A percentile compares a stretch with the other conserved stretches of the same genome.
phyloP scores from a whole-genome alignment of 140 eudicot genomes.

The Flaveria floridana region DNA sequence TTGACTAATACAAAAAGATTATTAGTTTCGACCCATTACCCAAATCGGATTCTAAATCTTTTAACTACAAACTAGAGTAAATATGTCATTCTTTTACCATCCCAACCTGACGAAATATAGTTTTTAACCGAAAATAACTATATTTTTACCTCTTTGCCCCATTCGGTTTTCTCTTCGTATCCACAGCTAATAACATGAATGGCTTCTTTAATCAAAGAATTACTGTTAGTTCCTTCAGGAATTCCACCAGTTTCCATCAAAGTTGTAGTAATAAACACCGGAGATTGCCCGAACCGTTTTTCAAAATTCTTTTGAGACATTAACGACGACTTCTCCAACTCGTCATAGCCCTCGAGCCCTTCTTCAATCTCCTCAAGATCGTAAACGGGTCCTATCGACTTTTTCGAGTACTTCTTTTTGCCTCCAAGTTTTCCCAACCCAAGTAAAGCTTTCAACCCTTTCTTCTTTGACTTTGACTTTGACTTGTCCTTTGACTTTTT shows the following conservation, averaged over 20 bases:
- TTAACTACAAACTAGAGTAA: too few relatives aligned
- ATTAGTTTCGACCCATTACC: neutral
- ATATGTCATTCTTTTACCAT: neutral
- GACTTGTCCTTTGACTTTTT: slow-evolving; percentile 51
- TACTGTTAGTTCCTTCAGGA: slow-evolving; percentile 73
- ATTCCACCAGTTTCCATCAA: slow-evolving; percentile 86
- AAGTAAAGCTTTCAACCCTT: slow-evolving; percentile 63
- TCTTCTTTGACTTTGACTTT: slow-evolving; percentile 65
- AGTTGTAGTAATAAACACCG: slow-evolving; percentile 84
- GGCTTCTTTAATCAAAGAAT: slow-evolving; percentile 85
- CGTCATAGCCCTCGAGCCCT: slow-evolving; percentile 93
- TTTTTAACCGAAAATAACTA: neutral
- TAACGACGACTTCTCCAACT: slow-evolving; percentile 86
- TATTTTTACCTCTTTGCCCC: slow-evolving; percentile 85
- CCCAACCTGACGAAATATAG: neutral
- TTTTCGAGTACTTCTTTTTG: slow-evolving; percentile 72
- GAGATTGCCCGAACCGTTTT: slow-evolving; percentile 91
- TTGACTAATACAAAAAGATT: neutral
- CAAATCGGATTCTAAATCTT: neutral
- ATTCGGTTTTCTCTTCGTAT: slow-evolving; percentile 93
- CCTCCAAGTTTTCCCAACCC: slow-evolving; percentile 53
- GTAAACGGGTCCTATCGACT: slow-evolving; percentile 58
- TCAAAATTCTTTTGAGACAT: slow-evolving; percentile 98
- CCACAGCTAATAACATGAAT: slow-evolving; percentile 97
- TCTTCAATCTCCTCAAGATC: slow-evolving; percentile 97